Base-by-base conservation (phyloP, 176 grass and related monocot species). In the Typha latifolia region DNA sequence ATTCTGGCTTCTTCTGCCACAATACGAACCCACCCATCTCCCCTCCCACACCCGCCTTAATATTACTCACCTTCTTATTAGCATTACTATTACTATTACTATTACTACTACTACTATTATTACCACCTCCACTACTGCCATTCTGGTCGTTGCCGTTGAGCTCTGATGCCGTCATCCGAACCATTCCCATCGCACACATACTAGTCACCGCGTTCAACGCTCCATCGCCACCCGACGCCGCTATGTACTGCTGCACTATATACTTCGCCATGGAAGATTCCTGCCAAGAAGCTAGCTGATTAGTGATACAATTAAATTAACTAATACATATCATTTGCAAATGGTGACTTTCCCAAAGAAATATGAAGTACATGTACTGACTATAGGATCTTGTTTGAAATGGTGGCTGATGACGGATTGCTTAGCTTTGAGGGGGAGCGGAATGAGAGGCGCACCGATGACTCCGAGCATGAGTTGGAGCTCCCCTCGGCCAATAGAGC, bases 21-120 rank as follows among this genome's bases (percentile, higher is more conserved):
- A 99, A 89, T 68, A 99, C 94, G 70, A 99, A 99, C 61, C 94
- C 89, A 62, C 94, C 94, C n/a, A 99, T 79, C 94, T 99, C 94
- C 53, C 78, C 84, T 14, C 48, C 9, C 31, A 66, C 37, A 16
- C 22, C 21, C 49, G 71, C 78, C 16, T 73, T 9, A 52, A 74
- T 78, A n/a, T 76, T 81, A 80, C 70, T 81, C 69, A 79, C 78
- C 68, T 68, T 18, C 48, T 51, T 70, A 29, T 64, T 67, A 12
- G 71, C 67, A 48, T 53, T 69, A 15, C 47, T 23, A 51, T 9
- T 12, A 16, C 37, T 20, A 66, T 73, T 81, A 14, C 81, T 9
- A 49, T 69, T 77, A 14, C 75, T 83, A 75, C 70, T 83, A 62
- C 83, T 78, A 63, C 64, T 31, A 51, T 51, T 66, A 21, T 68